These are phyloP conservation scores for Lactarius sp. DNA, from an alignment of 768 basidiomycete species.

Conservation along the genomic window DNA sequence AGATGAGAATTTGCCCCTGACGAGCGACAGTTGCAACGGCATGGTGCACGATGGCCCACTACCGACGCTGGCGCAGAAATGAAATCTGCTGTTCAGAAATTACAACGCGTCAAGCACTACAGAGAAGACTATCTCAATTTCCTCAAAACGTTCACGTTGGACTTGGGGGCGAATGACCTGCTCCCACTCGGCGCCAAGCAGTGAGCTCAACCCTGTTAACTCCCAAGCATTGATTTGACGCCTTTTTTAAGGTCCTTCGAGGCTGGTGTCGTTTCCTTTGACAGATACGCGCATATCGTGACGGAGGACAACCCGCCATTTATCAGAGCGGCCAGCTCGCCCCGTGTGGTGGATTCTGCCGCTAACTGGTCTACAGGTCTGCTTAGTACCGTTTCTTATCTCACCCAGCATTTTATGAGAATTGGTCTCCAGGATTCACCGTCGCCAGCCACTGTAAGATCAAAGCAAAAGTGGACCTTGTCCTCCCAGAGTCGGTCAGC, in stretches of 20 bases:
- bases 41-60: slow-evolving; percentile 78
- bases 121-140: slow-evolving; percentile 50
- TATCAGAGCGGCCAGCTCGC: slow-evolving; percentile 45
- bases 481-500: slow-evolving; percentile 53
- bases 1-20: neutral
- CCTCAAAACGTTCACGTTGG: slow-evolving; percentile 51
- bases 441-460: slow-evolving; percentile 43
- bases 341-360: slow-evolving; percentile 63
- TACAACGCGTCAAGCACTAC: slow-evolving; percentile 45
- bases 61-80: slow-evolving; percentile 42
- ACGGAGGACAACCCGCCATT: slow-evolving; percentile 45
- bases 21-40: slow-evolving; percentile 60
- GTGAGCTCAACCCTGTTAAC: slow-evolving; percentile 37
- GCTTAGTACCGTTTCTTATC: neutral
- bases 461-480: slow-evolving; percentile 47
- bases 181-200: slow-evolving; percentile 64
- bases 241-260: slow-evolving; percentile 39
- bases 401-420: neutral
- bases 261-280: slow-evolving; percentile 47
- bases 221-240: neutral
- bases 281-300: slow-evolving; percentile 51
- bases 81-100: slow-evolving; percentile 45
- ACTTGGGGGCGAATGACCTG: slow-evolving; percentile 52
- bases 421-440: slow-evolving; percentile 49
- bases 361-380: slow-evolving; percentile 65